These are phyloP conservation scores for Amniculicola lignicola DNA, from an alignment of 495 filamentous ascomycete genomes.

Conservation along the genomic window DNA sequence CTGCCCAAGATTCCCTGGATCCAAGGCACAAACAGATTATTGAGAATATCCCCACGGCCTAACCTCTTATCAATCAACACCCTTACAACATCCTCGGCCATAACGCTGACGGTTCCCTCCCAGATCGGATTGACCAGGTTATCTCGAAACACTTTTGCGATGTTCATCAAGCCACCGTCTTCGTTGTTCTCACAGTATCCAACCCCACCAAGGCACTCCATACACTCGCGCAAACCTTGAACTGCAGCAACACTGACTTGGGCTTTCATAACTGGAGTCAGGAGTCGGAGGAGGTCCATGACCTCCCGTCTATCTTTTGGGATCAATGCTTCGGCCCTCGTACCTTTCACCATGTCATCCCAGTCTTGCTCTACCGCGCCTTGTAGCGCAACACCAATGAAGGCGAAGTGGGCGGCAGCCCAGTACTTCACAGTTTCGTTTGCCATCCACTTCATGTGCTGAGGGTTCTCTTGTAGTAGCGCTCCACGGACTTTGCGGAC, in stretches of 20 bases:
- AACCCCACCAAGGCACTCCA: constrained; percentile 71
- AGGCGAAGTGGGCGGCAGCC: constrained; percentile 57
- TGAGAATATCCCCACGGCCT: constrained; percentile 40
- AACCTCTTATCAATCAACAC: constrained; percentile 47
- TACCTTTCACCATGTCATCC: constrained; percentile 17
- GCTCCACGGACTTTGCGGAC: constrained; percentile 50
- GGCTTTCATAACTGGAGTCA: constrained; percentile 67
- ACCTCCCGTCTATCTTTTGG: constrained; percentile 2
- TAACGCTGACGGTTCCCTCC: constrained; percentile 73
- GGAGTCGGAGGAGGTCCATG: constrained; percentile 53
- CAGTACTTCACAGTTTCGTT: constrained; percentile 53
- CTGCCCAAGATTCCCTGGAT: constrained; percentile 21
- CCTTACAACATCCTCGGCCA: constrained; percentile 59
- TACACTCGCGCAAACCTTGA: constrained; percentile 58
- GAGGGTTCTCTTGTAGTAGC: constrained; percentile 52
- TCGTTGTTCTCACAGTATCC: constrained; percentile 68
- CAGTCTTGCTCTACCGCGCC: constrained; percentile 48
- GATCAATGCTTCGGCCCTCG: constrained; percentile 8
- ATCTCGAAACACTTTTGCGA: constrained; percentile 64
- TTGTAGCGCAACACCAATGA: constrained; percentile 59
- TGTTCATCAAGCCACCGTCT: constrained; percentile 54
- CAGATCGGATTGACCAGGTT: constrained; percentile 65
- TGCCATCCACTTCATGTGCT: constrained; percentile 62
- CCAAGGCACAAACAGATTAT: constrained; percentile 45
- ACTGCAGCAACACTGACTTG: constrained; percentile 56